Percentiles rank a stretch among this genome's conserved stretches.
Conservation (phyloP, 306 rosid genomes). For the Amphicarpaea edgeworthii region DNA sequence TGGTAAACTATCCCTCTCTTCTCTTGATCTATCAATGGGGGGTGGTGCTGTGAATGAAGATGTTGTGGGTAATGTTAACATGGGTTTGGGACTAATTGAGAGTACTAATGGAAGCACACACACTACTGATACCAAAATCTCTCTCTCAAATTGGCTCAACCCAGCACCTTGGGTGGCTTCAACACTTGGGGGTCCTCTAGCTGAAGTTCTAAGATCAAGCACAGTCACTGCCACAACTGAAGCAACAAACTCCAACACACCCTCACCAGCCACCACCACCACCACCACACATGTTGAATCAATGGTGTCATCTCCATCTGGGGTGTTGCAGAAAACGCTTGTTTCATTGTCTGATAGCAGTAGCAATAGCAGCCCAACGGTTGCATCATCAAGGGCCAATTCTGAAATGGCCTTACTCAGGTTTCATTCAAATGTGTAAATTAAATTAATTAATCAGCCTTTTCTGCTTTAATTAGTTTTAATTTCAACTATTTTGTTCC, state of each 20-base stretch:
- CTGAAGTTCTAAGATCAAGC: constrained; percentile 79
- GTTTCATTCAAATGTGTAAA: constrained; percentile 47
- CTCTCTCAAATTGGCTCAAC: constrained; percentile 56
- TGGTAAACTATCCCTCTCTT: constrained; percentile 62
- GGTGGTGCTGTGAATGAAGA: constrained; percentile 52
- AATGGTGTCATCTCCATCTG: constrained; percentile 69
- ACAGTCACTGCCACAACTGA: constrained; percentile 39
- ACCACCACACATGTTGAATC: constrained; percentile 52
- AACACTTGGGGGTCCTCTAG: constrained; percentile 76
- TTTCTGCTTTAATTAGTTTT: constrained; percentile 16
- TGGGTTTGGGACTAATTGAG: constrained; percentile 58
- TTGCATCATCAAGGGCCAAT: constrained; percentile 60
- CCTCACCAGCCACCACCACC: constrained; percentile 60
- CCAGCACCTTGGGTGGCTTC: constrained; percentile 62
- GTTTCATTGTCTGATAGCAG: constrained; percentile 78
- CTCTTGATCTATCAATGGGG: constrained; percentile 75
- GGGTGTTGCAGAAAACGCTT: constrained; percentile 69
- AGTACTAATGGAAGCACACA: constrained; percentile 43
- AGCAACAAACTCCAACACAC: constrained; percentile 50
- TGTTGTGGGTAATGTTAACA: constrained; percentile 48
- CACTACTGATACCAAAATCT: constrained; percentile 37
- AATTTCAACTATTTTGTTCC: too few relatives aligned
- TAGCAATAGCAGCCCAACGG: constrained; percentile 67
- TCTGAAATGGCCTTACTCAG: constrained; percentile 61
- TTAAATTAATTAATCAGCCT: constrained; percentile 32